Conservation (phyloP, 1,139 yeast species). For the Wickerhamomyces sp. region DNA sequence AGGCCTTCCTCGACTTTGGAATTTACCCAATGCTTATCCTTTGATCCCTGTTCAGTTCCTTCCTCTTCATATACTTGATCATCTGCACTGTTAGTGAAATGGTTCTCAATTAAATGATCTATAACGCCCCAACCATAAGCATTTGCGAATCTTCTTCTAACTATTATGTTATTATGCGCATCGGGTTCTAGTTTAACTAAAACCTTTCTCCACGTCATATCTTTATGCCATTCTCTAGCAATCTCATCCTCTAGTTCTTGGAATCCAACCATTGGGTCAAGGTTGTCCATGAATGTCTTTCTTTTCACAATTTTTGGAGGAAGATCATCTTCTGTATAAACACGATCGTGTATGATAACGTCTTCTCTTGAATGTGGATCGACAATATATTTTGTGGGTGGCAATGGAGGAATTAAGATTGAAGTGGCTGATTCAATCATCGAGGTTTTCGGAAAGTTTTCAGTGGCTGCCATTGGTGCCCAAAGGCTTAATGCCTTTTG, state of each 20-base stretch:
- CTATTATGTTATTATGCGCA: conserved; percentile 92
- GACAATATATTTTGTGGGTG: conserved; percentile 62
- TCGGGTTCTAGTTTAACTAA: conserved; percentile 84
- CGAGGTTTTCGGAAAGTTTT: conserved; percentile 58
- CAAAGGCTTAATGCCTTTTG: conserved; percentile 20
- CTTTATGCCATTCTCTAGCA: conserved; percentile 75
- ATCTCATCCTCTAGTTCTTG: conserved; percentile 62
- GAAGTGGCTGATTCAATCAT: conserved; percentile 81
- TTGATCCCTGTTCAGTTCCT: conserved; percentile 11
- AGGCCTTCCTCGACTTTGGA: conserved; percentile 41
- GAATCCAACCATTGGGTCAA: conserved; percentile 20
- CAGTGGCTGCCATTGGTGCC: conserved; percentile 16
- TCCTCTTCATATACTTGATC: conserved; percentile 1
- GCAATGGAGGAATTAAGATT: conserved; percentile 81
- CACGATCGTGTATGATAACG: conserved; percentile 72
- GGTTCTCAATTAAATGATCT: conserved; percentile 72
- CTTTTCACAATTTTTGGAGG: conserved; percentile 37
- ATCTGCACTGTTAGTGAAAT: conserved; percentile 35
- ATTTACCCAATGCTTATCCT: conserved; percentile 48
- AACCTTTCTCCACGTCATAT: conserved; percentile 89
- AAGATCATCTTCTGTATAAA: conserved; percentile 61
- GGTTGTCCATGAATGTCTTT: conserved; percentile 18
- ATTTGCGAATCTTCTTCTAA: conserved; percentile 84
- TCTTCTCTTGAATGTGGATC: conserved; percentile 53
- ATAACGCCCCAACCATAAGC: conserved; percentile 97